These are phyloP conservation scores for Zymoseptoria brevis DNA, from an alignment of 2,329 filamentous ascomycete species.

Conservation along the genomic window DNA sequence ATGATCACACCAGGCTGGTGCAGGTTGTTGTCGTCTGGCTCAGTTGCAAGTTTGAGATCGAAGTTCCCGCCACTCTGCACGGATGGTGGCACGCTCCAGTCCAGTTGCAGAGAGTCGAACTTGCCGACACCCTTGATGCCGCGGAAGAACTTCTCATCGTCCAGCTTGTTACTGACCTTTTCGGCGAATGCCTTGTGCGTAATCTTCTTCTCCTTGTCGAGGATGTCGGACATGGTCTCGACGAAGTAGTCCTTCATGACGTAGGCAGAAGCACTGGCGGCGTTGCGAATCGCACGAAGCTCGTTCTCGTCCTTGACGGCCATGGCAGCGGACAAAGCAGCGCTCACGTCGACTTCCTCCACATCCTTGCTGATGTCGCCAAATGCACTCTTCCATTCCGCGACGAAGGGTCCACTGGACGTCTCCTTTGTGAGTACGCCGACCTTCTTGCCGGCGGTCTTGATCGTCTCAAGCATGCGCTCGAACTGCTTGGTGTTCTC, in stretches of 20 bases:
- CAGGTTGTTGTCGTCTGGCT: conserved; percentile 70
- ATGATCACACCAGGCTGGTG: conserved; percentile 84
- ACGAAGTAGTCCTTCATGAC: conserved; percentile 95
- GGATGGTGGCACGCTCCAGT: conserved; percentile 88
- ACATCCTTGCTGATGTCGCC: conserved; percentile 71
- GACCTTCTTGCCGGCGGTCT: conserved; percentile 82
- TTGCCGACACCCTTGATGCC: conserved; percentile 74
- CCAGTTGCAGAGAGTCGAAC: conserved; percentile 80
- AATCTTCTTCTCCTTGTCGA: conserved; percentile 95
- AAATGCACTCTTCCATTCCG: conserved; percentile 89
- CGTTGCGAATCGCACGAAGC: conserved; percentile 85
- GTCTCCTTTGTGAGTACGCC: conserved; percentile 79
- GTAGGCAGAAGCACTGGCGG: conserved; percentile 86
- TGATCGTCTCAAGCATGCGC: conserved; percentile 78
- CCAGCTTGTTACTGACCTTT: conserved; percentile 83
- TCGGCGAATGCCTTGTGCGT: conserved; percentile 80
- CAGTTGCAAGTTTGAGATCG: conserved; percentile 71
- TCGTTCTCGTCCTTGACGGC: conserved; percentile 93
- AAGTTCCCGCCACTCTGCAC: conserved; percentile 88
- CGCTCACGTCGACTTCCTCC: conserved; percentile 78
- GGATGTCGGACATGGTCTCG: conserved; percentile 92
- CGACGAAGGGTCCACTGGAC: conserved; percentile 79
- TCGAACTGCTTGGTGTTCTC: conserved; percentile 87
- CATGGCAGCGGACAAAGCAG: conserved; percentile 76
- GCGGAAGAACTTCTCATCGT: conserved; percentile 90